These are phyloP conservation scores for Metschnikowia orientalis DNA, from an alignment of 805 yeast species.

Conservation along the genomic window DNA sequence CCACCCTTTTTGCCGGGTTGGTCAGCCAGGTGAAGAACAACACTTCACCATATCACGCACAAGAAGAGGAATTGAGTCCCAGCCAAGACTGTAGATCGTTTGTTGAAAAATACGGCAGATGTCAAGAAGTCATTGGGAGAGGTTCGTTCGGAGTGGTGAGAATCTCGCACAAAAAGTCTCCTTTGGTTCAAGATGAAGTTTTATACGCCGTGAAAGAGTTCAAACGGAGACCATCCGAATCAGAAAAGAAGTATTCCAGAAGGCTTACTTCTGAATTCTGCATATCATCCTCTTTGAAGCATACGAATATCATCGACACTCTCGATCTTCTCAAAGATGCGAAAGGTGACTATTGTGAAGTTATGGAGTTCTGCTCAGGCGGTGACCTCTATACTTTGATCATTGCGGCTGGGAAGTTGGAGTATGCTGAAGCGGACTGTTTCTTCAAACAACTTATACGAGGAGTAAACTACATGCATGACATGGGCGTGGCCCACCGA, in stretches of 20 bases:
- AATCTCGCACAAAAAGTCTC: slow-evolving; percentile 67
- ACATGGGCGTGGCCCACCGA: slow-evolving; percentile 84
- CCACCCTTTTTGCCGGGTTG: slow-evolving; percentile 65
- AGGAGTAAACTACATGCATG: slow-evolving; percentile 86
- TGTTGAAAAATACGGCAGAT: slow-evolving; percentile 85
- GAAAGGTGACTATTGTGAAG: slow-evolving; percentile 78
- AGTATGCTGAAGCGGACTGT: slow-evolving; percentile 83
- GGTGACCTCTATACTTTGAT: slow-evolving; percentile 76
- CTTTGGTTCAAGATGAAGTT: slow-evolving; percentile 34
- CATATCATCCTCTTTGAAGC: slow-evolving; percentile 73
- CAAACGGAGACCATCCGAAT: slow-evolving; percentile 55
- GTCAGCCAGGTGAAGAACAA: slow-evolving; percentile 51
- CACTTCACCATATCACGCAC: slow-evolving; percentile 23
- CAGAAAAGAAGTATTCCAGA: slow-evolving; percentile 62
- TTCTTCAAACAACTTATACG: slow-evolving; percentile 79
- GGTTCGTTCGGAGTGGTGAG: slow-evolving; percentile 95
- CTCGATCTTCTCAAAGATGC: slow-evolving; percentile 75
- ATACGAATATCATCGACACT: slow-evolving; percentile 72
- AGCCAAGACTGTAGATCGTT: slow-evolving; percentile 51
- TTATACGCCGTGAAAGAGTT: slow-evolving; percentile 88
- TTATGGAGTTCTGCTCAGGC: slow-evolving; percentile 80
- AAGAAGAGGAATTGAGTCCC: slow-evolving; percentile 13
- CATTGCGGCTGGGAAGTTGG: slow-evolving; percentile 71
- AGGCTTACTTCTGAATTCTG: slow-evolving; percentile 80
- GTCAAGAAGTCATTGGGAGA: slow-evolving; percentile 91